Percentiles rank a stretch among this genome's conserved stretches.
These are phyloP conservation scores for Kandelia obovata DNA, from an alignment of 345 rosid genomes.

Conservation along the genomic window DNA sequence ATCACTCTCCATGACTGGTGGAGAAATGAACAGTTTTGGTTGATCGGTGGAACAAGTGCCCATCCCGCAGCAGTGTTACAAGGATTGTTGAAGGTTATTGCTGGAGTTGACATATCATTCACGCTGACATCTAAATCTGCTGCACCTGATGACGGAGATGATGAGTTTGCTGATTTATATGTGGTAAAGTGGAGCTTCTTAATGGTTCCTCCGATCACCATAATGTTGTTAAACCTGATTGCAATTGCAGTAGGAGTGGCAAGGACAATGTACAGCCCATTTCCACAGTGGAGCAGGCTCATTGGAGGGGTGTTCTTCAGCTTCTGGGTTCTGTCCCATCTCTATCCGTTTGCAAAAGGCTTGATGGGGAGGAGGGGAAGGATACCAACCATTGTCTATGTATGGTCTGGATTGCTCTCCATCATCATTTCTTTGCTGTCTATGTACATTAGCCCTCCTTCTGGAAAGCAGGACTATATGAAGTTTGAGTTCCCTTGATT, in stretches of 20 bases:
- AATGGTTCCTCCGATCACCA: conserved; percentile 65
- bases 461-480: conserved; percentile 40
- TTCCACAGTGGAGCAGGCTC: conserved; percentile 77
- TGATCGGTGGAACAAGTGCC: conserved; percentile 82
- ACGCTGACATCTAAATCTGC: conserved; percentile 72
- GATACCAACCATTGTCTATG: conserved; percentile 69
- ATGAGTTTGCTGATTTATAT: conserved; percentile 60
- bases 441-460: conserved; percentile 68
- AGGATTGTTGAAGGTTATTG: conserved; percentile 67
- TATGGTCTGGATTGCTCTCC: conserved; percentile 74
- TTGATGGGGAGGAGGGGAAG: conserved; percentile 80
- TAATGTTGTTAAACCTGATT: conserved; percentile 59
- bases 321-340: conserved; percentile 74
- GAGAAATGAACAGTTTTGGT: conserved; percentile 80
- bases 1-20: conserved; percentile 84
- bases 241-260: conserved; percentile 59
- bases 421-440: conserved; percentile 64
- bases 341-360: conserved; percentile 74
- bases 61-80: conserved; percentile 76
- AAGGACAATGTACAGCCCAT: conserved; percentile 61
- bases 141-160: conserved; percentile 59
- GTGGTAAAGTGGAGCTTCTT: conserved; percentile 65
- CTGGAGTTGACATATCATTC: conserved; percentile 73
- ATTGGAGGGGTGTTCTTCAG: conserved; percentile 83
- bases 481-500: conserved; percentile 50